phyloP scores from a whole-genome alignment of 1,139 yeast genomes.

The Taphrina betulina region DNA sequence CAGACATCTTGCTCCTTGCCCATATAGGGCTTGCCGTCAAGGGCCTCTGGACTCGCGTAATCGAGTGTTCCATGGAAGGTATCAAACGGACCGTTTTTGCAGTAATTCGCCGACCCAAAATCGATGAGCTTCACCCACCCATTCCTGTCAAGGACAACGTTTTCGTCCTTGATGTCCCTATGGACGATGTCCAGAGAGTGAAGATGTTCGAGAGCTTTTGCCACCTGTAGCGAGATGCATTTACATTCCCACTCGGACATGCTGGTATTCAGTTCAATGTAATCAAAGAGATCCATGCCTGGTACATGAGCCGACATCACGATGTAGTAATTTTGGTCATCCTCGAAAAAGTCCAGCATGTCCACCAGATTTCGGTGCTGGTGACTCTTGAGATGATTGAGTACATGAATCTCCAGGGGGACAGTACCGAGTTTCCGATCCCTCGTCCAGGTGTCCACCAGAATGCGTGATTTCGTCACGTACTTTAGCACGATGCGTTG shows the following conservation, averaged over 20 bases:
- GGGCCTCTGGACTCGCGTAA: constrained; percentile 95
- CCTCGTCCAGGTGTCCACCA: constrained; percentile 96
- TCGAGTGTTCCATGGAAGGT: constrained; percentile 96
- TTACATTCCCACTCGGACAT: constrained; percentile 76
- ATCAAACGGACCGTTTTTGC: constrained; percentile 88
- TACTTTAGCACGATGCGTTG: constrained; percentile 77
- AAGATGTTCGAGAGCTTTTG: constrained; percentile 71
- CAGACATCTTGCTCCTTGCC: constrained; percentile 96
- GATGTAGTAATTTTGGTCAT: constrained; percentile 78
- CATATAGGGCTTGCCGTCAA: constrained; percentile 80
- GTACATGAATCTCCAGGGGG: constrained; percentile 89
- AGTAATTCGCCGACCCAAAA: constrained; percentile 92
- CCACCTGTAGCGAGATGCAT: constrained; percentile 75
- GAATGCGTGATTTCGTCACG: constrained; percentile 83
- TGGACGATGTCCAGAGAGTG: constrained; percentile 88
- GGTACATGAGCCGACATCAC: constrained; percentile 94
- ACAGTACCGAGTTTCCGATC: constrained; percentile 88
- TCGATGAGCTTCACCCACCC: constrained; percentile 69
- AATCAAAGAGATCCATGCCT: constrained; percentile 86
- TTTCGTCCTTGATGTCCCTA: constrained; percentile 93
- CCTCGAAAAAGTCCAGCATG: constrained; percentile 87
- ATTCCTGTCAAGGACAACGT: constrained; percentile 71
- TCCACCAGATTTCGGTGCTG: constrained; percentile 87
- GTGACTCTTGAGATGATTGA: constrained; percentile 65
- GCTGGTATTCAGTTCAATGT: constrained; percentile 76